A percentile compares a stretch with the other conserved stretches of the same genome.
phyloP scores from a whole-genome alignment of 2,329 filamentous ascomycete genomes.

The Annulohypoxylon truncatum region DNA sequence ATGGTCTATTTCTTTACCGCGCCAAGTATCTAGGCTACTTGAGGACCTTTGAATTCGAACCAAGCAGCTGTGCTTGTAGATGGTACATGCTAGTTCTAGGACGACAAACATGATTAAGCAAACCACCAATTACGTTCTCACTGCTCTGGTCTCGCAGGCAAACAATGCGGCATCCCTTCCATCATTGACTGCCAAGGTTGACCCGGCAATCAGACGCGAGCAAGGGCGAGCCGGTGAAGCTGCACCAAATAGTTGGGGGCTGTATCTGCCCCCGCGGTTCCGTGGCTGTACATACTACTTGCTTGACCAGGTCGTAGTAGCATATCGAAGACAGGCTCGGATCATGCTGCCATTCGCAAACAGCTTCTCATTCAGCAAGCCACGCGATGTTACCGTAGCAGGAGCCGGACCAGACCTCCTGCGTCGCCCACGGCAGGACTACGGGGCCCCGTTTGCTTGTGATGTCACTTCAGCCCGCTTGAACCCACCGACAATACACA shows the following conservation, averaged over 20 bases:
- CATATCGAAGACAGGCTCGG: conserved; percentile 22
- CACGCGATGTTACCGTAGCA: conserved; percentile 38
- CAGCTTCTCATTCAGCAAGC: conserved; percentile 38
- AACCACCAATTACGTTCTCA: conserved; percentile 19
- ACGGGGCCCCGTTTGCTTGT: conserved; percentile 15
- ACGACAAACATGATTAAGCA: conserved; percentile 2
- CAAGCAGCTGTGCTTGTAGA: conserved; percentile 1
- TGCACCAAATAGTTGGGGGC: conserved; percentile 21
- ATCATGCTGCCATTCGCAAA: conserved; percentile 39
- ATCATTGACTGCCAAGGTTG: background rate
- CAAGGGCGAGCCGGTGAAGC: conserved; percentile 27
- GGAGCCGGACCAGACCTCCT: conserved; percentile 7
- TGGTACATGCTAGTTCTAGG: background rate
- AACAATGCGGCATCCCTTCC: conserved; percentile 17
- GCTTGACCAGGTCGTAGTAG: conserved; percentile 6
- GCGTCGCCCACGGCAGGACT: conserved; percentile 20
- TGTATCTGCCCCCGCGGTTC: conserved; percentile 18
- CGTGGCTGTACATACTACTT: conserved; percentile 11
- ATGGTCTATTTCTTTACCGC: background rate
- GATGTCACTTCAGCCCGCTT: conserved; percentile 27
- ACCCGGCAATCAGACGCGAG: conserved; percentile 9
- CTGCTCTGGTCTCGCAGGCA: conserved; percentile 3
- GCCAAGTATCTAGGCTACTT: background rate
- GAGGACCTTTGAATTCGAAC: background rate
- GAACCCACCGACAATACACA: conserved; percentile 4